Base-by-base conservation (phyloP, 192 early-diverging fungal species). In the Haplosporangium gracile region DNA sequence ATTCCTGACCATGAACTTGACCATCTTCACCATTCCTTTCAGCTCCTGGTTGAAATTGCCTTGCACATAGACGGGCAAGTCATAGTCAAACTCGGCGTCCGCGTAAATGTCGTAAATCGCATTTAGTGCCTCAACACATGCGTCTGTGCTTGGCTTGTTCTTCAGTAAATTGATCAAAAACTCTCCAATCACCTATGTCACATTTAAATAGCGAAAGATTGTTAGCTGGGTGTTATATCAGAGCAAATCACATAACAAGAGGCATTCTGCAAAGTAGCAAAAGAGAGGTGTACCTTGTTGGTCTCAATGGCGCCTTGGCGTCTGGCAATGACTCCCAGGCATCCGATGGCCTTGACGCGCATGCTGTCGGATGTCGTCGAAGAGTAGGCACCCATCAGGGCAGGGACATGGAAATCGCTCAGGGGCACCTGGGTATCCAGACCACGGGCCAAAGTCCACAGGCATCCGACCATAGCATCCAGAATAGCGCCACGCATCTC, bases 41-140 rank as follows among this genome's bases (percentile, higher is more conserved):
- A 99, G 88, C 42, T 88, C 90, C 15, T 82, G 73, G 26, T 94
- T 82, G 75, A 94, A 95, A 22, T 89, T 90, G 24, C 92, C 92
- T 20, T 93, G 79, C 9, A 98, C 95, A 91, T 94, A 99, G 1
- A 98, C 97, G 2, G 96, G 94, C 49, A 82, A 80, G 80, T 98
- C 96, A 77, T 98, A 98, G 79, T 96, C 95, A 82, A 92, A 98
- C 16, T 75, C 92, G 38, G 82, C 89, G 76, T 99, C 98, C 47
- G 92, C 92, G 84, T 98, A 99, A 34, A 98, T 93, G 79, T 99
- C 98, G 78, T 91, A 98, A 49, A 99, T 84, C 32, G 94, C 92
- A 77, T 98, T 96, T 80, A 99, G 81, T 0, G 94, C 95, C 83
- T 98, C 97, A 1, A 93, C 84, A 20, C 93, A 85, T 29, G 89